A percentile compares a stretch with the other conserved stretches of the same genome.
These are phyloP conservation scores for Aureobasidium sp. DNA, from an alignment of 2,329 filamentous ascomycete genomes.

Conservation along the genomic window DNA sequence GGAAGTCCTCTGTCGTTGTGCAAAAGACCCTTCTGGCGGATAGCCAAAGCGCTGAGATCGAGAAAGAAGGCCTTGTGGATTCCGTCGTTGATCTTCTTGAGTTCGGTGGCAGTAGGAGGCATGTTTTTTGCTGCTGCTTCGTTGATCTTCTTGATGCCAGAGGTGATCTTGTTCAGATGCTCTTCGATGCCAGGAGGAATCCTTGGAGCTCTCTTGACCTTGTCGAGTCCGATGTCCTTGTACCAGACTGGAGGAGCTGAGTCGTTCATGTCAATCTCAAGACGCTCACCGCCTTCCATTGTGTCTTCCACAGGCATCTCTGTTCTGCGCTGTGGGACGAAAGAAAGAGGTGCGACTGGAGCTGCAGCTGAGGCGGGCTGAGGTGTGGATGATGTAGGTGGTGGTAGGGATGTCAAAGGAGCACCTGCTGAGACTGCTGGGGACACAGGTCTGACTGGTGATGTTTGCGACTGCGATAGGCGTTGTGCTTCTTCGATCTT, in stretches of 20 bases:
- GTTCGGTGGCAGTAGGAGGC: not conserved
- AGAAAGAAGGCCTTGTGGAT: constrained; percentile 37
- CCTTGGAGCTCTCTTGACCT: not conserved
- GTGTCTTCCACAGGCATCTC: not conserved
- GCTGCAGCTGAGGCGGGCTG: not conserved
- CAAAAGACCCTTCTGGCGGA: constrained; percentile 33
- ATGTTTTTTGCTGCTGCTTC: not conserved
- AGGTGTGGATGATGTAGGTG: not conserved
- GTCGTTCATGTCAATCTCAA: not conserved
- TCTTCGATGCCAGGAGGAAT: not conserved
- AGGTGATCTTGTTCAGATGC: not conserved
- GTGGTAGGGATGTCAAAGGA: not conserved
- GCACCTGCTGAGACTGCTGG: not conserved
- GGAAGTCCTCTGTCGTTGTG: constrained; percentile 31
- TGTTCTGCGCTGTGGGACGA: not conserved
- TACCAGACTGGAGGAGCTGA: not conserved
- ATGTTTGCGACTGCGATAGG: not conserved
- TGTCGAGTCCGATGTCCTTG: not conserved
- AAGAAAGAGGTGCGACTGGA: not conserved
- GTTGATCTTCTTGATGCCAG: not conserved
- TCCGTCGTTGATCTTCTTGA: constrained; percentile 30
- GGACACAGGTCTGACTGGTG: not conserved
- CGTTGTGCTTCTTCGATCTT: not conserved
- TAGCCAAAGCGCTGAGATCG: constrained; percentile 25
- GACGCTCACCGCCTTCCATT: not conserved